phyloP scores from a whole-genome alignment of 257 asterid genomes.

The Gentiana dahurica region DNA sequence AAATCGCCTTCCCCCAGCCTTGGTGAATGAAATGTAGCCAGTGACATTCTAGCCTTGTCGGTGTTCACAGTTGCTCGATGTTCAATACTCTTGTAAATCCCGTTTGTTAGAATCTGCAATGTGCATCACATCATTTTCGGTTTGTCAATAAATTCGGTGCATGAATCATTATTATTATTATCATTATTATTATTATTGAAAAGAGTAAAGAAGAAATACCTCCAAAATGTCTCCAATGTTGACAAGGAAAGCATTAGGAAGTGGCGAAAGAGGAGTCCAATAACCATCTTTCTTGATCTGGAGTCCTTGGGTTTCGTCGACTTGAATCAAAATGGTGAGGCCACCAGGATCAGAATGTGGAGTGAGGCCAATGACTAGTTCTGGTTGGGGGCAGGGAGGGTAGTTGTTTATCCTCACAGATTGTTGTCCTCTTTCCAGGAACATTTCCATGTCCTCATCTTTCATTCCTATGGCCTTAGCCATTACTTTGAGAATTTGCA shows the following conservation, averaged over 20 bases:
- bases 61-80: constrained; percentile 23
- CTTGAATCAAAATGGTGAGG: constrained; percentile 20
- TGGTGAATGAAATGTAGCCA: constrained; percentile 26
- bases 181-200: too few species aligned
- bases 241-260: constrained; percentile 18
- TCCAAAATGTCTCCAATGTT: constrained; percentile 29
- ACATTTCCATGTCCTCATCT: constrained; percentile 20
- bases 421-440: constrained; percentile 16
- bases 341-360: constrained; percentile 30
- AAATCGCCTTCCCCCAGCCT: constrained; percentile 4
- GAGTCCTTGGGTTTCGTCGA: constrained; percentile 20
- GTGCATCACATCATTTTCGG: not conserved
- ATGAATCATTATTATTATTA: too few species aligned
- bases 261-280: constrained; percentile 23
- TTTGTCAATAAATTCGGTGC: not conserved
- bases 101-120: constrained; percentile 23
- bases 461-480: constrained; percentile 34
- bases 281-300: constrained; percentile 16
- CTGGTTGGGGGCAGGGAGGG: constrained; percentile 21
- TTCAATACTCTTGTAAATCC: constrained; percentile 22
- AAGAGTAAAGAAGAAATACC: constrained; percentile 3
- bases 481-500: constrained; percentile 25
- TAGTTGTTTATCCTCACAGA: constrained; percentile 25
- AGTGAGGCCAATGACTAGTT: constrained; percentile 19
- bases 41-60: constrained; percentile 15